Evolutionary conservation across 805 yeast species (phyloP).

Genomic region (Ogataea pilisensis): DNA sequence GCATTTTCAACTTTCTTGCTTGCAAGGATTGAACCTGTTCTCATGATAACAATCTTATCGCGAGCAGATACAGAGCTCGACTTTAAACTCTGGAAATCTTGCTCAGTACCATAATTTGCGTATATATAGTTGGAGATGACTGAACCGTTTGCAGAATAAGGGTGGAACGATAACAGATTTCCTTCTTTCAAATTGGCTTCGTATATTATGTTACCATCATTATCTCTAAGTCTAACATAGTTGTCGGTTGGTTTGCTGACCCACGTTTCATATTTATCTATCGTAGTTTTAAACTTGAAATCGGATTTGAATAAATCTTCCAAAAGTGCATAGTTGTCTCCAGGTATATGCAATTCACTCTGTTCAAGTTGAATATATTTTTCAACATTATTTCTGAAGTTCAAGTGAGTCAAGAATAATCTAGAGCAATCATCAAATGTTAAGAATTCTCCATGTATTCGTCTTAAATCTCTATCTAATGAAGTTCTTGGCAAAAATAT

Average conservation of each 20-base stretch:
- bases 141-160: slow-evolving; percentile 62
- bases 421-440: slow-evolving; percentile 71
- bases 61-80: slow-evolving; percentile 39
- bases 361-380: slow-evolving; percentile 18
- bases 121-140: slow-evolving; percentile 52
- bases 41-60: slow-evolving; percentile 56
- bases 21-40: slow-evolving; percentile 46
- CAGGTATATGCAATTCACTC: slow-evolving; percentile 21
- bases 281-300: slow-evolving; percentile 35
- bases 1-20: slow-evolving; percentile 62
- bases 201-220: slow-evolving; percentile 35
- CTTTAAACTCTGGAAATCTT: slow-evolving; percentile 47
- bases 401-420: slow-evolving; percentile 35
- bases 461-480: slow-evolving; percentile 69
- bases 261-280: slow-evolving; percentile 56
- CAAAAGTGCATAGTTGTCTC: slow-evolving; percentile 18
- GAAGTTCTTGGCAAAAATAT: slow-evolving; percentile 84
- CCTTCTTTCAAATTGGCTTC: slow-evolving; percentile 48
- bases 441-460: slow-evolving; percentile 62
- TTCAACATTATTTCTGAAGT: slow-evolving; percentile 19
- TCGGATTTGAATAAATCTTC: slow-evolving; percentile 13
- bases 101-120: slow-evolving; percentile 55
- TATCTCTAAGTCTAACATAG: slow-evolving; percentile 34
- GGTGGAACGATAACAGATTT: slow-evolving; percentile 45
- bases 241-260: slow-evolving; percentile 49